Percentiles rank a stretch among this genome's conserved stretches.
Conservation (phyloP, 1,139 yeast species). For the Candida dubliniensis region DNA sequence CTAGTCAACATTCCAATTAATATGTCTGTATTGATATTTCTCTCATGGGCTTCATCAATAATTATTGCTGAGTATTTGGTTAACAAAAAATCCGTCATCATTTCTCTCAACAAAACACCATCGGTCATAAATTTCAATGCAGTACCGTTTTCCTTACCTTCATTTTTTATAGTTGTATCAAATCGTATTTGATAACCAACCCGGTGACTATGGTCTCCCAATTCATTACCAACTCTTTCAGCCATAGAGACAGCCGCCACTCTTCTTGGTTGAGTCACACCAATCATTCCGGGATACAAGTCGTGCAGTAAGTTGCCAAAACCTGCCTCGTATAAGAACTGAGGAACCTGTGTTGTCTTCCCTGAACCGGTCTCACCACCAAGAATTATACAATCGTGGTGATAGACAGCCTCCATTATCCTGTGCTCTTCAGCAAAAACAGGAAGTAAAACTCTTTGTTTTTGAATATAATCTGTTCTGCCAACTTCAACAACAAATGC, state of each 20-base stretch:
- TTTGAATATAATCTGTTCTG: constrained; percentile 65
- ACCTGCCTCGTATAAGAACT: constrained; percentile 82
- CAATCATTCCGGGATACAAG: constrained; percentile 83
- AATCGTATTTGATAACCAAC: constrained; percentile 94
- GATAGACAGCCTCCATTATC: constrained; percentile 94
- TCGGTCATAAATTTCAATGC: constrained; percentile 96
- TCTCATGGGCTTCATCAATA: constrained; percentile 97
- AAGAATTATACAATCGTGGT: constrained; percentile 84
- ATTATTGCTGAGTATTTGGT: constrained; percentile 81
- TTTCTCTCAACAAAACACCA: constrained; percentile 91
- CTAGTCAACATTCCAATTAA: constrained; percentile 92
- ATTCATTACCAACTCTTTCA: constrained; percentile 75
- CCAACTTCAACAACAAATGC: constrained; percentile 69
- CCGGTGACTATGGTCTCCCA: constrained; percentile 72
- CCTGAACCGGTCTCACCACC: constrained; percentile 95
- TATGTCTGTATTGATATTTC: constrained; percentile 94
- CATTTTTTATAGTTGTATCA: constrained; percentile 67
- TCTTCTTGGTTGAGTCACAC: constrained; percentile 95
- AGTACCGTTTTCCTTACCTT: constrained; percentile 54
- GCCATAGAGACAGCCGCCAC: constrained; percentile 99
- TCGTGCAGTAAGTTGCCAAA: constrained; percentile 67
- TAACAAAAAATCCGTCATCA: constrained; percentile 82
- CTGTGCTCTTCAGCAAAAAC: constrained; percentile 89
- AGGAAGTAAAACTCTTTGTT: constrained; percentile 70
- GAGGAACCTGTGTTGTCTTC: constrained; percentile 78